Conservation (phyloP, 495 filamentous ascomycete species). For the Trichoderma asperelloides region DNA sequence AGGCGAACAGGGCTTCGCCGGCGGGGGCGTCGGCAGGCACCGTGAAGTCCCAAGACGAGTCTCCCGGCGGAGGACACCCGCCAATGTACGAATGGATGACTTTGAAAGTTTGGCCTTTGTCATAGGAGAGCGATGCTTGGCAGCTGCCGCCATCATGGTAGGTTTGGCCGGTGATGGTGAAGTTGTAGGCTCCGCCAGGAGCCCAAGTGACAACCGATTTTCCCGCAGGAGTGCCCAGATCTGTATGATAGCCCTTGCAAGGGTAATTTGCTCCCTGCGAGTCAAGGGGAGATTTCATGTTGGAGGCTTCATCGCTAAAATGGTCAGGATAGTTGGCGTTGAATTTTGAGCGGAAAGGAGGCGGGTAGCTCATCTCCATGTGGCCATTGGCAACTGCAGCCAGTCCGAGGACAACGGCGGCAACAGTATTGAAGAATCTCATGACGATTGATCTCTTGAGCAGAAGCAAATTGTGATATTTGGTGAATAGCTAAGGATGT, state of each 20-base stretch:
- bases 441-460: neutral
- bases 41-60: slow-evolving; percentile 49
- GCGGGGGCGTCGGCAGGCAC: slow-evolving; percentile 51
- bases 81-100: slow-evolving; percentile 61
- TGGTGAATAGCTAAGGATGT: too few relatives aligned
- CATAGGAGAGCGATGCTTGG: slow-evolving; percentile 55
- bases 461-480: neutral
- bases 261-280: slow-evolving; percentile 44
- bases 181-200: slow-evolving; percentile 48
- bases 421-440: neutral
- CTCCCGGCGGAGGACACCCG: slow-evolving; percentile 41
- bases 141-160: slow-evolving; percentile 57
- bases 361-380: slow-evolving; percentile 50
- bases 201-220: slow-evolving; percentile 39
- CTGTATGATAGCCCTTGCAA: slow-evolving; percentile 56
- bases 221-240: slow-evolving; percentile 38
- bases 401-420: slow-evolving; percentile 19
- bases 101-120: slow-evolving; percentile 50
- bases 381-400: slow-evolving; percentile 38
- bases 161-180: slow-evolving; percentile 49
- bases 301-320: slow-evolving; percentile 46
- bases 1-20: slow-evolving; percentile 56
- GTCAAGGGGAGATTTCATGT: slow-evolving; percentile 48
- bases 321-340: slow-evolving; percentile 39
- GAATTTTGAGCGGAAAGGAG: slow-evolving; percentile 44